Percentiles rank a stretch among this genome's conserved stretches.
Conservation (phyloP, 352 stramenopile species). For the Blastocystis sp. region DNA sequence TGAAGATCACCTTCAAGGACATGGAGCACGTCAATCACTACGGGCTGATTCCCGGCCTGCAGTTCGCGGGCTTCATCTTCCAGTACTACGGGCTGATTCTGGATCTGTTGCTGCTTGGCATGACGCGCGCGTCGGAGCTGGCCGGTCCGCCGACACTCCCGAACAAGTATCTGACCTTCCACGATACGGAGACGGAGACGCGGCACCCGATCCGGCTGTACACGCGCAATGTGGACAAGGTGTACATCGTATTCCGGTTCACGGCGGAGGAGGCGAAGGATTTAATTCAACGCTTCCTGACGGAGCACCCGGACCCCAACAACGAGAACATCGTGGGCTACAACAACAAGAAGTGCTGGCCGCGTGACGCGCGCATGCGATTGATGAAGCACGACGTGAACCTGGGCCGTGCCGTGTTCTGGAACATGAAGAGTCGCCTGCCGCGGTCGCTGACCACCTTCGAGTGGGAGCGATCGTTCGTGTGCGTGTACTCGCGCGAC, state of each 20-base stretch:
- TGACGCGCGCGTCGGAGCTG: slow-evolving; percentile 95
- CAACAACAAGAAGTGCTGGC: slow-evolving; percentile 99
- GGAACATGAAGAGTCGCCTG: slow-evolving; percentile 99
- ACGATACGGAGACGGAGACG: slow-evolving; percentile 92
- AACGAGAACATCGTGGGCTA: slow-evolving; percentile 99
- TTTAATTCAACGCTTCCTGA: slow-evolving; percentile 93
- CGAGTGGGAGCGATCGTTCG: slow-evolving; percentile 98
- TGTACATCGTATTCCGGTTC: slow-evolving; percentile 98
- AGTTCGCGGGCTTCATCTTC: slow-evolving; percentile 93
- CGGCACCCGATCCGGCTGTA: slow-evolving; percentile 98
- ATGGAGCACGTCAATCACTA: slow-evolving; percentile 99
- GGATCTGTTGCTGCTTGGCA: slow-evolving; percentile 91
- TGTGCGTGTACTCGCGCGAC: slow-evolving; percentile 97
- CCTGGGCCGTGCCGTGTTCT: slow-evolving; percentile 95
- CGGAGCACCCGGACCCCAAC: slow-evolving; percentile 98
- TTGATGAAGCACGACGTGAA: slow-evolving; percentile 99
- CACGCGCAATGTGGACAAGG: slow-evolving; percentile 97
- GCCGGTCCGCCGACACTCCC: slow-evolving; percentile 90
- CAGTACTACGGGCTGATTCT: slow-evolving; percentile 99
- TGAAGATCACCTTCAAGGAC: slow-evolving; percentile 92
- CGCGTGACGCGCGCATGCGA: slow-evolving; percentile 95
- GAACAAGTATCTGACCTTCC: slow-evolving; percentile 97
- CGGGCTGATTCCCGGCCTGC: slow-evolving; percentile 93
- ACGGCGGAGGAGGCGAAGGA: slow-evolving; percentile 94
- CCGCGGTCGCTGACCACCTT: slow-evolving; percentile 95